These are phyloP conservation scores for Arthrocladium fulminans DNA, from an alignment of 2,329 filamentous ascomycete species.

Conservation along the genomic window DNA sequence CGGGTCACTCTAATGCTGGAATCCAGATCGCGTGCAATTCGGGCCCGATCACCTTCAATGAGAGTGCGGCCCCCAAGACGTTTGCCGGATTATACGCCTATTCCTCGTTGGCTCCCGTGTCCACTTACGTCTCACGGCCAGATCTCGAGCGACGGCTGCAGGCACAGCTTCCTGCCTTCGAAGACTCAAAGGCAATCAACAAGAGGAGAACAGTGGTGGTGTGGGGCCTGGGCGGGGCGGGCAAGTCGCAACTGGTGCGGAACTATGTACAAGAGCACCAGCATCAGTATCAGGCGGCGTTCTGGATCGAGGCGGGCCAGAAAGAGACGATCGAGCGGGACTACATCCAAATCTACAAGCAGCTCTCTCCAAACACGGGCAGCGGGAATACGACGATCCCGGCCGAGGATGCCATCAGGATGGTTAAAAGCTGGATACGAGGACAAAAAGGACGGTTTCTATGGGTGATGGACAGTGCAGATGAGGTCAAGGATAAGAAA, in stretches of 20 bases:
- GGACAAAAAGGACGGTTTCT: constrained; percentile 32
- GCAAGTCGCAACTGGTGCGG: constrained; percentile 38
- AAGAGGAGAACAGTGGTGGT: constrained; percentile 22
- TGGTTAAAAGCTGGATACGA: constrained; percentile 11
- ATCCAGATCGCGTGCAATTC: too few species aligned
- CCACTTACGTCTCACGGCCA: not conserved
- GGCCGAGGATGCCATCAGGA: constrained; percentile 14
- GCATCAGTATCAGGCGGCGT: constrained; percentile 31
- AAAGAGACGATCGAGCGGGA: constrained; percentile 23
- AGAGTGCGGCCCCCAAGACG: too few species aligned
- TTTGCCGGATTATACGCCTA: not conserved
- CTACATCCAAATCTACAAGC: constrained; percentile 17
- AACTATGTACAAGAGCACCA: constrained; percentile 30
- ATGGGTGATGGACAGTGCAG: constrained; percentile 44
- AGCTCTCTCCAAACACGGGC: constrained; percentile 11
- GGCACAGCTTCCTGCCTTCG: not conserved
- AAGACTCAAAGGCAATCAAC: not conserved
- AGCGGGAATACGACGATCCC: constrained; percentile 8
- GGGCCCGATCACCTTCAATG: too few species aligned
- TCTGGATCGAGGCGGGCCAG: constrained; percentile 36
- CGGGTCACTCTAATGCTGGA: too few species aligned
- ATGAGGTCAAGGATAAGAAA: not conserved
- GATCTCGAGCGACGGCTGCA: not conserved
- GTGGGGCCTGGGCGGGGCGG: constrained; percentile 37
- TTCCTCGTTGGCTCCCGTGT: not conserved